Percentiles rank a stretch among this genome's conserved stretches.
Conservation (phyloP, 164 flowering plant species). For the Nymphaea thermarum region DNA sequence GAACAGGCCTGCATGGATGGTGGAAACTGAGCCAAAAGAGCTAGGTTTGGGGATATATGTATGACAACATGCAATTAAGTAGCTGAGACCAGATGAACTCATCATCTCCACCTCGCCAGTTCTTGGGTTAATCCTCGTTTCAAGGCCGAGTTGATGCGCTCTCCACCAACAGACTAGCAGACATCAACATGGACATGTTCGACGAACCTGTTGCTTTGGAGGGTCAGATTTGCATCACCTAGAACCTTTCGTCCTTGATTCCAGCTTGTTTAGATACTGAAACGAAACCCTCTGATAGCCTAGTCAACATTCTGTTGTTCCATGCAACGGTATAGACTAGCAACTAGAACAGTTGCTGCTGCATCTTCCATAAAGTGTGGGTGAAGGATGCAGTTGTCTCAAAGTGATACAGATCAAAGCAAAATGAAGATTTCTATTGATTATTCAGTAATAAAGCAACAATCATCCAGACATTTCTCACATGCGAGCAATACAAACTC, state of each 20-base stretch:
- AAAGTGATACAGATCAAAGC: too few relatives aligned
- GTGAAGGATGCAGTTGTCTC: too few relatives aligned
- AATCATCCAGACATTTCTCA: too few relatives aligned
- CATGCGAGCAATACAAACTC: too few relatives aligned
- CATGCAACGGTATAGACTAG: not conserved
- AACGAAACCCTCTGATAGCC: not conserved
- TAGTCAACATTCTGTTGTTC: not conserved
- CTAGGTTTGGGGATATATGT: slow-evolving; percentile 73
- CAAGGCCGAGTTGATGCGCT: not conserved
- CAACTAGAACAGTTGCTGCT: too few relatives aligned
- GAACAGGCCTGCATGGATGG: slow-evolving; percentile 92
- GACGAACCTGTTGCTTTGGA: not conserved
- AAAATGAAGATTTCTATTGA: too few relatives aligned
- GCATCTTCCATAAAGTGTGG: too few relatives aligned
- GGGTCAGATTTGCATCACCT: not conserved
- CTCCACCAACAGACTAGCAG: not conserved
- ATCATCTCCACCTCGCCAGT: not conserved
- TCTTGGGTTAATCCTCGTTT: not conserved
- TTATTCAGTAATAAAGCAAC: too few relatives aligned
- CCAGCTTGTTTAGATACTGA: not conserved
- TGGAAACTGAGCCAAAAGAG: slow-evolving; percentile 82
- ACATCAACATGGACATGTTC: not conserved
- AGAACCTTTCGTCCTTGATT: not conserved
- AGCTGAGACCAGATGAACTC: not conserved
- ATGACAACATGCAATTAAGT: slow-evolving; percentile 7